Percentiles rank a stretch among this genome's conserved stretches.
Evolutionary conservation across 805 yeast species (phyloP).

Genomic region (Kodamaea jinghongensis): DNA sequence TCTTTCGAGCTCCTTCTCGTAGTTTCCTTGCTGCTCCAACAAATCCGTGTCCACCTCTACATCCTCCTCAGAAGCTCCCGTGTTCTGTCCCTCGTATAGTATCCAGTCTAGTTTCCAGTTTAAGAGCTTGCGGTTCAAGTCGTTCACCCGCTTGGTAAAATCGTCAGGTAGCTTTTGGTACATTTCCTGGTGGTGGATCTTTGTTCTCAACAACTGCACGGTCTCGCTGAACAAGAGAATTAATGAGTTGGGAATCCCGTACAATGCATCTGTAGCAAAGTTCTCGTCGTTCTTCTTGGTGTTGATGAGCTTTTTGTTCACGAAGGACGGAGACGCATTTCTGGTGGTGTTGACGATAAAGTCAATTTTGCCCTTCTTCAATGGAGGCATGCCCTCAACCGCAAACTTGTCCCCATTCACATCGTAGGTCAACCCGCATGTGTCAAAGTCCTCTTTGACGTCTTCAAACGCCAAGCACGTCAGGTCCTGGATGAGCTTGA

Average conservation of each 20-base stretch:
- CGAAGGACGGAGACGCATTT: slow-evolving; percentile 37
- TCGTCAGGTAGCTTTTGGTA: slow-evolving; percentile 30
- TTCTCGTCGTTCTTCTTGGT: slow-evolving; percentile 53
- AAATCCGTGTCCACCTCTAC: slow-evolving; percentile 13
- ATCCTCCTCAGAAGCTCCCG: slow-evolving; percentile 10
- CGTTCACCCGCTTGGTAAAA: slow-evolving; percentile 29
- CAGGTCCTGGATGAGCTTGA: slow-evolving; percentile 75
- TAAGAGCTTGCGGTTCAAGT: slow-evolving; percentile 18
- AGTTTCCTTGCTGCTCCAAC: slow-evolving; percentile 9
- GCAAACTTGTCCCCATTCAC: slow-evolving; percentile 12
- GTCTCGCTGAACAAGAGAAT: slow-evolving; percentile 71
- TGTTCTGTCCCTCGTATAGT: slow-evolving; percentile 31
- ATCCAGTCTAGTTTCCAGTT: slow-evolving; percentile 80
- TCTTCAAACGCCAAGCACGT: slow-evolving; percentile 47
- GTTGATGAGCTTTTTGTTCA: slow-evolving; percentile 41
- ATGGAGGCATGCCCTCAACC: slow-evolving; percentile 2
- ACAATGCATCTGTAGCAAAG: slow-evolving; percentile 74
- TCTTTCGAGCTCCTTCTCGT: slow-evolving; percentile 11
- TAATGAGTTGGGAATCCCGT: slow-evolving; percentile 81
- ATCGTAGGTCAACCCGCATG: slow-evolving; percentile 20
- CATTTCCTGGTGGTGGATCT: slow-evolving; percentile 47
- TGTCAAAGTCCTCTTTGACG: slow-evolving; percentile 34
- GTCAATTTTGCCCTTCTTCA: slow-evolving; percentile 21
- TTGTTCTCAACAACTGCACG: slow-evolving; percentile 62
- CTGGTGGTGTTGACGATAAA: slow-evolving; percentile 19